phyloP scores from a whole-genome alignment of 148 eudicot genomes.

The Amaranthus cruentus region DNA sequence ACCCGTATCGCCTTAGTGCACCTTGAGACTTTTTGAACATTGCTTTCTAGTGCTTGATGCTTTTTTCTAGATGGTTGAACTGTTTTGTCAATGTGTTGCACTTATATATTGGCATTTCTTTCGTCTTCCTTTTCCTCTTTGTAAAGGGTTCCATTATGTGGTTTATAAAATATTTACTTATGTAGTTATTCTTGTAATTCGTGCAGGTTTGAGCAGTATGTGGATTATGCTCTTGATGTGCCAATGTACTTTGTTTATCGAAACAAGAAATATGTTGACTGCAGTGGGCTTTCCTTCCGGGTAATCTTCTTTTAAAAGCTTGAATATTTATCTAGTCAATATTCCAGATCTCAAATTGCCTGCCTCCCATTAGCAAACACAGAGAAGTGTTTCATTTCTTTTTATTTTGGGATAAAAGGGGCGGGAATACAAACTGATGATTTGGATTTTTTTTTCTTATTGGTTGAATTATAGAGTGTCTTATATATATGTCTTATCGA shows the following conservation, averaged over 20 bases:
- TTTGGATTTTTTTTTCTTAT: neutral
- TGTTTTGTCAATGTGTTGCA: neutral
- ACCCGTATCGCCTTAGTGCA: too few relatives aligned
- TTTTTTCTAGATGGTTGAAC: neutral
- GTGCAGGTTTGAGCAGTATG: constrained; percentile 88
- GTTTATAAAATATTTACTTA: neutral
- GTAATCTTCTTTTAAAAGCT: constrained; percentile 34
- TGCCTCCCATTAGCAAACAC: neutral
- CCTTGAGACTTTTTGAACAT: too few relatives aligned
- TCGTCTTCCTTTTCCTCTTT: constrained; percentile 4
- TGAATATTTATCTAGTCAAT: neutral
- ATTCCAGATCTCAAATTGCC: constrained; percentile 2
- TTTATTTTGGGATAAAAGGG: neutral
- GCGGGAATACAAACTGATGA: neutral
- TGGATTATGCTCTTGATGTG: constrained; percentile 94
- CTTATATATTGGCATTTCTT: neutral
- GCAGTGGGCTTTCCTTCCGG: constrained; percentile 89
- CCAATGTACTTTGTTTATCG: constrained; percentile 96
- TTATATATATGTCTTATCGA: neutral
- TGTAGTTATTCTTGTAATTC: constrained; percentile 9
- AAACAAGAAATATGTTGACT: constrained; percentile 74
- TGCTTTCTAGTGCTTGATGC: neutral
- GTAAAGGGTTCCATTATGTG: neutral
- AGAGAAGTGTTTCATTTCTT: neutral
- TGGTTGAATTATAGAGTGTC: neutral